These are phyloP conservation scores for Alternaria burnsii DNA, from an alignment of 2,329 filamentous ascomycete genomes.

Conservation along the genomic window DNA sequence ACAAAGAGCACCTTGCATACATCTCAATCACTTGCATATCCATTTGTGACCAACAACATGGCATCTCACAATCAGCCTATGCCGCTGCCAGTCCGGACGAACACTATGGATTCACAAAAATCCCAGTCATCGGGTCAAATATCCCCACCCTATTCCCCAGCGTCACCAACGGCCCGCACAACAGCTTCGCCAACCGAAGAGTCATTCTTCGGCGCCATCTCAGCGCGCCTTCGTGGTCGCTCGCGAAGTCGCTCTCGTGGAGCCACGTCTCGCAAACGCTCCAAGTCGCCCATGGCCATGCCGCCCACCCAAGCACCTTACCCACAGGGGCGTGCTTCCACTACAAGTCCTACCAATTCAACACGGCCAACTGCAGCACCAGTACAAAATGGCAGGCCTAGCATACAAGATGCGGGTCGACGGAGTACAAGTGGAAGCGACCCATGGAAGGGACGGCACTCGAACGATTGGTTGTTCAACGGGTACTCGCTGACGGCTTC, in stretches of 20 bases:
- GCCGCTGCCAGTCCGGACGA: conserved; percentile 42
- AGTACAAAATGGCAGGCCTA: conserved; percentile 34
- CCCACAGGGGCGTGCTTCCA: conserved; percentile 11
- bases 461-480: conserved; percentile 52
- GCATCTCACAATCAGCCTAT: conserved; percentile 38
- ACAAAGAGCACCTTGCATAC: conserved; percentile 11
- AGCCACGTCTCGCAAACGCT: conserved; percentile 34
- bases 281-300: conserved; percentile 44
- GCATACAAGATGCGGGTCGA: conserved; percentile 33
- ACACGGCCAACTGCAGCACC: conserved; percentile 13
- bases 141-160: conserved; percentile 31
- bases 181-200: conserved; percentile 39
- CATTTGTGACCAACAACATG: conserved; percentile 23
- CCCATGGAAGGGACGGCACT: conserved; percentile 49
- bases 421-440: conserved; percentile 45
- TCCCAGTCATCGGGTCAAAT: conserved; percentile 34
- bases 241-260: conserved; percentile 45
- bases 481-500: conserved; percentile 50
- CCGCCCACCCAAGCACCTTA: conserved; percentile 35
- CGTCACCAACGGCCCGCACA: conserved; percentile 33
- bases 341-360: conserved; percentile 19
- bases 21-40: not conserved
- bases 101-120: conserved; percentile 39
- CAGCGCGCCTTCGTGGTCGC: conserved; percentile 43
- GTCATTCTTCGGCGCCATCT: conserved; percentile 50